These are phyloP conservation scores for Penicillium sp. DNA, from an alignment of 2,329 filamentous ascomycete species.

Conservation along the genomic window DNA sequence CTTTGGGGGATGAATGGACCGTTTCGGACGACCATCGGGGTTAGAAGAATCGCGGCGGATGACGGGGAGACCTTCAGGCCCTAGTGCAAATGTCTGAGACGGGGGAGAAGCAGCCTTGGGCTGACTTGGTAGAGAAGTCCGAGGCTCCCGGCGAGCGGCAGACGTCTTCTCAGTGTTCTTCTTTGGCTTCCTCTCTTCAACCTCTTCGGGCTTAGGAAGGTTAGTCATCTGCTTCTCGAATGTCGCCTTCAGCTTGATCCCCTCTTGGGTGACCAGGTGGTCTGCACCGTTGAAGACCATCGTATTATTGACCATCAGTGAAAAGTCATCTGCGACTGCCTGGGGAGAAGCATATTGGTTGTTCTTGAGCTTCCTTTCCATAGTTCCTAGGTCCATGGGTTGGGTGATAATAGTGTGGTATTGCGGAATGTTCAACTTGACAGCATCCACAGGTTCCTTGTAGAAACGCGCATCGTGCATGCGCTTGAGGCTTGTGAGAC, in stretches of 20 bases:
- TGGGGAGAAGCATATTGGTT: slow-evolving; percentile 67
- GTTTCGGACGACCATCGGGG: slow-evolving; percentile 78
- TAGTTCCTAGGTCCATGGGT: slow-evolving; percentile 79
- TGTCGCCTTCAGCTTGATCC: slow-evolving; percentile 58
- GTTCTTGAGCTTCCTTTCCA: slow-evolving; percentile 76
- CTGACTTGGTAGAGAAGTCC: slow-evolving; percentile 42
- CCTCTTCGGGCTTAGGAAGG: slow-evolving; percentile 55
- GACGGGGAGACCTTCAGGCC: slow-evolving; percentile 72
- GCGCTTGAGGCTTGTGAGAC: slow-evolving; percentile 65
- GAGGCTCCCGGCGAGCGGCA: slow-evolving; percentile 50
- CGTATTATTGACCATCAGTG: slow-evolving; percentile 76
- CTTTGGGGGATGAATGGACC: slow-evolving; percentile 88
- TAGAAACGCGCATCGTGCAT: slow-evolving; percentile 77
- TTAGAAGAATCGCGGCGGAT: slow-evolving; percentile 83
- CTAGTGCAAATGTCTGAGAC: slow-evolving; percentile 68
- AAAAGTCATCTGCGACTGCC: slow-evolving; percentile 70
- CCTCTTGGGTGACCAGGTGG: slow-evolving; percentile 70
- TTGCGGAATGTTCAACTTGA: slow-evolving; percentile 72
- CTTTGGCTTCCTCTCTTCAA: slow-evolving; percentile 62
- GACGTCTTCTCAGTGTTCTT: slow-evolving; percentile 44
- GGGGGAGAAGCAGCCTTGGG: slow-evolving; percentile 36
- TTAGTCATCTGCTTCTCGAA: slow-evolving; percentile 61
- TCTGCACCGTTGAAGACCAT: slow-evolving; percentile 75
- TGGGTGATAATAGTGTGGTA: slow-evolving; percentile 70
- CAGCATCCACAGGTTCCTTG: slow-evolving; percentile 69